Evolutionary conservation across 2,329 filamentous ascomycete species (phyloP).

Genomic region (Diplodia corticola): DNA sequence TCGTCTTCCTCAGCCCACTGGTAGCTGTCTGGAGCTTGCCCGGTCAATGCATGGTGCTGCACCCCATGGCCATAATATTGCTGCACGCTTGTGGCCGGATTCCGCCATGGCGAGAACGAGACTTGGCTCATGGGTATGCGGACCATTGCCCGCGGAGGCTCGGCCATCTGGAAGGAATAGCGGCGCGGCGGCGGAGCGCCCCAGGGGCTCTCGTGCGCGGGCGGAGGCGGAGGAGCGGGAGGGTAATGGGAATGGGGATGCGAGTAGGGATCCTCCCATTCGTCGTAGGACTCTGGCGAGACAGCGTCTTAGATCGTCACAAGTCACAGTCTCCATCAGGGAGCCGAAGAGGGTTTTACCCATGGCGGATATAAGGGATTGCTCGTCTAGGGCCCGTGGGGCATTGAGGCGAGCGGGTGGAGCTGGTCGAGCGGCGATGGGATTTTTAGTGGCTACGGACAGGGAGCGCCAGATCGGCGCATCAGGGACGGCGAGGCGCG

Average conservation of each 20-base stretch:
- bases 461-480: background rate
- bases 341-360: background rate
- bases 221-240: background rate
- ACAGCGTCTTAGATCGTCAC: conserved; percentile 11
- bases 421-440: background rate
- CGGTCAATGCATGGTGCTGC: background rate
- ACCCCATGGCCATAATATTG: background rate
- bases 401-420: background rate
- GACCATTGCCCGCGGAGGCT: background rate
- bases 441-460: background rate
- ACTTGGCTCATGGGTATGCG: background rate
- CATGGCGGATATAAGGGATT: conserved; percentile 14
- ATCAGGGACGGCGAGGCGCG: conserved; percentile 2
- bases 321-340: background rate
- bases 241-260: background rate
- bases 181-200: background rate
- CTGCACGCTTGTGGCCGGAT: background rate
- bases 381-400: background rate
- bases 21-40: background rate
- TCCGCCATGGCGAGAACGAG: background rate
- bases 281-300: background rate
- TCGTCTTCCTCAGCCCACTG: background rate
- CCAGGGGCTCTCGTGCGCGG: background rate
- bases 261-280: background rate
- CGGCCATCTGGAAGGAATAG: background rate